These are phyloP conservation scores for Elongisporangium anandrum DNA, from an alignment of 352 stramenopile genomes.

Conservation along the genomic window DNA sequence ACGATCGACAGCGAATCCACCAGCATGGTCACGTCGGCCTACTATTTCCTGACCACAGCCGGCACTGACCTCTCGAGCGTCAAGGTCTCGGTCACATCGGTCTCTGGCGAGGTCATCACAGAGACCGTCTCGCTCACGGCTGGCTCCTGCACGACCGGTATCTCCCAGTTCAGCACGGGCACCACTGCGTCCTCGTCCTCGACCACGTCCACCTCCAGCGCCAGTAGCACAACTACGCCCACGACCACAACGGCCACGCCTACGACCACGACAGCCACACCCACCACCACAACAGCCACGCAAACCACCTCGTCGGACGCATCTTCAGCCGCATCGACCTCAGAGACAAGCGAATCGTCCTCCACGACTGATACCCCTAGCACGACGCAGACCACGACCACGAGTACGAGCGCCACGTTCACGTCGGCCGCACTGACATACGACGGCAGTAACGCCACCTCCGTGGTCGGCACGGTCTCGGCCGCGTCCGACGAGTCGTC, in stretches of 20 bases:
- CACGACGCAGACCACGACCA: constrained; percentile 5
- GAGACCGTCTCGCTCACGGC: constrained; percentile 50
- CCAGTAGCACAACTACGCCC: constrained; percentile 7
- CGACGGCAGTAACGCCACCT: constrained; percentile 5
- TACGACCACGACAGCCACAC: constrained; percentile 7
- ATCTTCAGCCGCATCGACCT: constrained; percentile 17
- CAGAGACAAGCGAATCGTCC: constrained; percentile 3
- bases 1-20: constrained; percentile 50
- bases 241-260: constrained; percentile 9
- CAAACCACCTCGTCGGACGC: constrained; percentile 7
- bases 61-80: constrained; percentile 30
- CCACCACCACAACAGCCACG: constrained; percentile 8
- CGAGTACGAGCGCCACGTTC: background rate
- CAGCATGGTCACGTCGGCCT: constrained; percentile 55
- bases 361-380: constrained; percentile 8
- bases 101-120: constrained; percentile 44
- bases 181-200: constrained; percentile 11
- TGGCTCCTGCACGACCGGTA: constrained; percentile 34
- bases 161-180: constrained; percentile 30
- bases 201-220: constrained; percentile 10
- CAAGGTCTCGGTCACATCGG: constrained; percentile 47
- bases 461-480: constrained; percentile 1
- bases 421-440: background rate
- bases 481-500: constrained; percentile 3
- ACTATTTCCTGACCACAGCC: constrained; percentile 42